phyloP scores from a whole-genome alignment of 1,284 basidiomycete genomes.

The Irpex sp. region DNA sequence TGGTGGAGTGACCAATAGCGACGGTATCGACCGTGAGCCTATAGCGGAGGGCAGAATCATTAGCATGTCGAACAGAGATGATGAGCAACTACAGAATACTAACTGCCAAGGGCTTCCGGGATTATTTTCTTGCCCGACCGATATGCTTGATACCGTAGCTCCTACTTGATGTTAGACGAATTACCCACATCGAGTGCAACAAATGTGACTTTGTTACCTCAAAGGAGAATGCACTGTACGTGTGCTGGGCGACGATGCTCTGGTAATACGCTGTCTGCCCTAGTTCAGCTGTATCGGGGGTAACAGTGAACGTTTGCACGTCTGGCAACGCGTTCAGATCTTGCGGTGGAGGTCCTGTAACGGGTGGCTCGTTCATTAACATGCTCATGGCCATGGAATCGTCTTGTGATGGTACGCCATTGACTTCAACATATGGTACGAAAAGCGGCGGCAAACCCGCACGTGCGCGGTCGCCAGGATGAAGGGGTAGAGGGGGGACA shows the following conservation, averaged over 20 bases:
- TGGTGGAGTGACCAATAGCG: not conserved
- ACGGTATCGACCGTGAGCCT: not conserved
- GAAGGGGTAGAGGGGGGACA: slow-evolving; percentile 36
- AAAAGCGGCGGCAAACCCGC: slow-evolving; percentile 43
- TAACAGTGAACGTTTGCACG: slow-evolving; percentile 31
- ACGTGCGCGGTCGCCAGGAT: slow-evolving; percentile 31
- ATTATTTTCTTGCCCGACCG: slow-evolving; percentile 20
- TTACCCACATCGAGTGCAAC: not conserved
- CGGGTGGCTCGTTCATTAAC: not conserved
- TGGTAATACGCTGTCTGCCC: slow-evolving; percentile 29
- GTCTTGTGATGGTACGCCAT: slow-evolving; percentile 11
- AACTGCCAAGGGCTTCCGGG: slow-evolving; percentile 11
- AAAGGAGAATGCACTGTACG: slow-evolving; percentile 32
- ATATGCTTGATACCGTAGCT: slow-evolving; percentile 23
- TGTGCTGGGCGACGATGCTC: slow-evolving; percentile 31
- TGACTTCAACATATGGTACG: slow-evolving; percentile 29
- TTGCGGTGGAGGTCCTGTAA: slow-evolving; percentile 6
- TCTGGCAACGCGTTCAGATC: slow-evolving; percentile 27
- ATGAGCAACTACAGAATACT: not conserved
- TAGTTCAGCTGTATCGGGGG: slow-evolving; percentile 6
- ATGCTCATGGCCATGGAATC: slow-evolving; percentile 5
- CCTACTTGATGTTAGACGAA: slow-evolving; percentile 13
- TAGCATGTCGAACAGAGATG: not conserved
- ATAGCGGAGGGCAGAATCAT: not conserved
- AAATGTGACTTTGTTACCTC: slow-evolving; percentile 31